Evolutionary conservation across 2,329 filamentous ascomycete genomes (phyloP), one percentile per base, ranked within the genome.

Genomic region (Diaporthe velutina): DNA sequence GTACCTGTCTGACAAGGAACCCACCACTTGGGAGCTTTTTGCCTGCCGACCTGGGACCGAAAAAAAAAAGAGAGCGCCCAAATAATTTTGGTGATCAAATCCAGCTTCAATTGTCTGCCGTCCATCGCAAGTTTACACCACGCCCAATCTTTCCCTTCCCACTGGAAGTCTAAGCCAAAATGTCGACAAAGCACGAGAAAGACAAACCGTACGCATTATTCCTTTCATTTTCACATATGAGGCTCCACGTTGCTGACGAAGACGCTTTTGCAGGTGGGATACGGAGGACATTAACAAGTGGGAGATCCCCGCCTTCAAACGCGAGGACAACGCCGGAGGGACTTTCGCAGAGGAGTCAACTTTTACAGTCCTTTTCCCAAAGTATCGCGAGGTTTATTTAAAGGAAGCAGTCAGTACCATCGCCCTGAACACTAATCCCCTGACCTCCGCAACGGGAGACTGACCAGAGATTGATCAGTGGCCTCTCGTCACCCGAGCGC

Each of bases 211-310:
- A 45, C 25, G 75, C 38, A 25, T n/a, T 40, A 9, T 55, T 12
- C 17, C 5, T 1, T n/a, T 10, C 2, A 10, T 28, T 50, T 9
- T 6, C 13, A 33, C 30, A 13, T 17, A n/a, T 45, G 10, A n/a
- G 10, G 28, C 9, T 50, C 40, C 40, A 28, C 6, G 13, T 60
- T 42, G 50, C 73, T 76, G 40, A 74, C 61, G 3, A 25, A 61
- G 12, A 17, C 30, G 10, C 3, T 22, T 54, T 54, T 64, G 22
- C 48, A 74, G 75, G 73, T 97, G 96, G 96, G 96, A 98, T 81
- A 98, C 96, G 73, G 96, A 98, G 77, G 97, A 98, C 81, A 95
- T 98, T 78, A 96, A 98, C 86, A 98, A 98, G 84, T 98, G 95
- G 95, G 96, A 95, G 91, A 87, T 96, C 80, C 95, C 98, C 52